Conservation (phyloP, 2,329 filamentous ascomycete genomes). For the Fusarium incarnatum region DNA sequence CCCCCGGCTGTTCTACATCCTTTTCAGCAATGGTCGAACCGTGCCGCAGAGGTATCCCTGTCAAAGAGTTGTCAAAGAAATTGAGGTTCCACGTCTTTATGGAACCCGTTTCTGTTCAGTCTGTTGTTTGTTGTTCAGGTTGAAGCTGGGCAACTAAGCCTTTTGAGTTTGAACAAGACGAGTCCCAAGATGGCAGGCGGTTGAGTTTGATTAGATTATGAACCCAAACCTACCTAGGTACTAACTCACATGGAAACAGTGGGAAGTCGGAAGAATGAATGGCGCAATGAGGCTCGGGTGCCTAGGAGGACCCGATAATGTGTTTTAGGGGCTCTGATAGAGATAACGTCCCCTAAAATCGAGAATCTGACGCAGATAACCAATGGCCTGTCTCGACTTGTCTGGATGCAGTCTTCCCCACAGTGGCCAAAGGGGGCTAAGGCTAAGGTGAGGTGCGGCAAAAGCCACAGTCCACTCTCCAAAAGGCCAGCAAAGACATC, state of each 20-base stretch:
- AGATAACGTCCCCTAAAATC: conserved; percentile 30
- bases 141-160: background rate
- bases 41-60: background rate
- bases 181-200: conserved; percentile 4
- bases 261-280: conserved; percentile 42
- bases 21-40: background rate
- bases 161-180: conserved; percentile 3
- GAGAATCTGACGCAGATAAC: conserved; percentile 8
- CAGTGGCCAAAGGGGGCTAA: conserved; percentile 40
- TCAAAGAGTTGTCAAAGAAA: conserved; percentile 14
- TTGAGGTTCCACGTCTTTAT: background rate
- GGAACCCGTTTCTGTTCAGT: background rate
- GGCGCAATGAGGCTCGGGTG: conserved; percentile 35
- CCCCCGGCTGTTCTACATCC: background rate
- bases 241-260: conserved; percentile 19
- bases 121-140: background rate
- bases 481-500: conserved; percentile 48
- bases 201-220: conserved; percentile 9
- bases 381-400: conserved; percentile 7
- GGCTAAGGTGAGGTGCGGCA: conserved; percentile 22
- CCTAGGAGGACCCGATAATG: conserved; percentile 17
- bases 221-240: background rate
- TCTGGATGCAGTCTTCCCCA: conserved; percentile 32
- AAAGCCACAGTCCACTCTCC: conserved; percentile 37
- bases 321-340: conserved; percentile 17